Conservation (phyloP, 495 filamentous ascomycete species). For the Chaetomidium leptoderma region DNA sequence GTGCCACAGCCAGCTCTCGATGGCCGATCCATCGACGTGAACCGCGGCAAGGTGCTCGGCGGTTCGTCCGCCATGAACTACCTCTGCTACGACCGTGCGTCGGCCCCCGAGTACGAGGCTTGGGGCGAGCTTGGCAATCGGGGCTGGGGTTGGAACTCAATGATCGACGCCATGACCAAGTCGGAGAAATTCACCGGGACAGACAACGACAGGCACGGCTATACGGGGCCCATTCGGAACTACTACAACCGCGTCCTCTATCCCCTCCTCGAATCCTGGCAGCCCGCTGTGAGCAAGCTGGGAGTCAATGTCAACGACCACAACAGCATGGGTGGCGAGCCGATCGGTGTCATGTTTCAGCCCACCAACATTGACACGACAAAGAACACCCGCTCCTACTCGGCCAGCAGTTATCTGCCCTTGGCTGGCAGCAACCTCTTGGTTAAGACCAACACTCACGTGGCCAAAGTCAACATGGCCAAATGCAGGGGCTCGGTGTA, state of each 20-base stretch:
- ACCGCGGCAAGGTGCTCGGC: conserved; percentile 54
- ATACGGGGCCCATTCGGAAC: conserved; percentile 30
- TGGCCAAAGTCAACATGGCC: conserved; percentile 23
- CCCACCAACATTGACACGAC: conserved; percentile 34
- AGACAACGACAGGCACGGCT: conserved; percentile 27
- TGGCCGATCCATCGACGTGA: conserved; percentile 25
- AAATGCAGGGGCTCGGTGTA: background rate
- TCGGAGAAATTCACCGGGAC: conserved; percentile 19
- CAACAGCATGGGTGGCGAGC: conserved; percentile 32
- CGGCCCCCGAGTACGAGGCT: conserved; percentile 43
- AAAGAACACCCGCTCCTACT: conserved; percentile 37
- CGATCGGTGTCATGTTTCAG: conserved; percentile 34
- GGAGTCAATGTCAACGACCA: conserved; percentile 28
- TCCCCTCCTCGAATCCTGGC: conserved; percentile 29
- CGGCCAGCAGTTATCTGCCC: conserved; percentile 25
- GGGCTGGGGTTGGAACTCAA: conserved; percentile 49
- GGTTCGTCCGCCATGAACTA: conserved; percentile 56
- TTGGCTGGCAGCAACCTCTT: conserved; percentile 18
- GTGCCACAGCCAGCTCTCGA: background rate
- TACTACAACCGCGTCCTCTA: conserved; percentile 35
- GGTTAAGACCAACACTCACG: conserved; percentile 15
- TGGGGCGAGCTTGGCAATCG: conserved; percentile 52
- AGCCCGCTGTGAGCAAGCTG: conserved; percentile 31
- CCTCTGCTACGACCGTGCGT: conserved; percentile 44
- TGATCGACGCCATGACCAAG: conserved; percentile 25